Base-by-base conservation (phyloP, 2,329 filamentous ascomycete genomes). In the Raffaelea deltoideospora region DNA sequence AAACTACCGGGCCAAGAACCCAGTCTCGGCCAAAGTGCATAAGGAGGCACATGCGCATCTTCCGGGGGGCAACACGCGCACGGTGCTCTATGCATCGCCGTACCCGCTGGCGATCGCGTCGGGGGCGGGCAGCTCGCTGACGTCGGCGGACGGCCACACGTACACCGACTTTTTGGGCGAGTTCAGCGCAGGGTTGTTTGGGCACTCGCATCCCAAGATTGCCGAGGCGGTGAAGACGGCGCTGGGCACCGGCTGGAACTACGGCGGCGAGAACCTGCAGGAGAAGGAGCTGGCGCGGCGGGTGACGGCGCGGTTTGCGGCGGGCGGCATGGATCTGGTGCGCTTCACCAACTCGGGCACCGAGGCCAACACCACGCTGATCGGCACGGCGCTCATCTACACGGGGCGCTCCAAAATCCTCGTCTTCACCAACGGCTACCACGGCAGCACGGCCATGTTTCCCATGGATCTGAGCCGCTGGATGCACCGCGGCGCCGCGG, bases 331-430 rank as follows among this genome's bases (percentile, higher is more conserved):
- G 6, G 69, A 75, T 7, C 57, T 60, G 6, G 50, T 76, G 3
- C 60, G 74, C 1, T 77, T 78, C 50, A 66, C 67, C 24, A 78
- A 77, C 51, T 76, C 71, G 0, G 74, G 74, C 2, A 79, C 74
- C 0, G 74, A 78, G 51, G 70, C 72, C 6, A 77, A 72, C 37
- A 56, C 68, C 3, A 64, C 70, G 48, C 70, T 70, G 4, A 47
- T 78, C 2, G 64, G 62, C 11, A 61, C 61, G 2, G 72, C 70
- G 0, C 59, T 63, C 7, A 53, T 54, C 20, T 69, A 54, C 28
- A 57, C 55, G 4, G 49, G 49, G 1, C 60, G 60, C 26, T 53
- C 50, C 21, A 65, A 64, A 50, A 55, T 70, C 3, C 43, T 69
- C 8, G 27, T 38, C 19, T 70, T 70, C 38, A 50, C 50, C 0